Conservation (phyloP, 768 basidiomycete species). For the Piloderma croceum region DNA sequence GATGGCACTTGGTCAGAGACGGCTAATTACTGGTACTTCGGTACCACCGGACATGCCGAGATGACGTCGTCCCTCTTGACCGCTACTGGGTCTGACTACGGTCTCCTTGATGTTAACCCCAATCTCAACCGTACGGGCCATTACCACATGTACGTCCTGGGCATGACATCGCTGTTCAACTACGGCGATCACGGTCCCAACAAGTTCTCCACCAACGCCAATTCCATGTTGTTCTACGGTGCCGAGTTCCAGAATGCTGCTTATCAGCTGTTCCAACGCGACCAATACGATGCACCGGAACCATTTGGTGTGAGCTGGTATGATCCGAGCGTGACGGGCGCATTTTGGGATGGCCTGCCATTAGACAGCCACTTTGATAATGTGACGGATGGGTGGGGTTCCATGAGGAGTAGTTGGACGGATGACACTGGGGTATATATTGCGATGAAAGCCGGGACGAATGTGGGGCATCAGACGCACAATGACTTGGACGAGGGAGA, state of each 20-base stretch:
- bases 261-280: slow-evolving; percentile 60
- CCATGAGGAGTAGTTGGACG: slow-evolving; percentile 54
- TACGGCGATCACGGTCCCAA: slow-evolving; percentile 56
- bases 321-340: slow-evolving; percentile 47
- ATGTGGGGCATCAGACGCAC: slow-evolving; percentile 53
- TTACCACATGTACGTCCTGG: slow-evolving; percentile 57
- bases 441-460: slow-evolving; percentile 53
- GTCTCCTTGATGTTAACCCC: slow-evolving; percentile 40
- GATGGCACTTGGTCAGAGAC: slow-evolving; percentile 62
- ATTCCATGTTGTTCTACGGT: slow-evolving; percentile 49
- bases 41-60: slow-evolving; percentile 52
- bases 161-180: slow-evolving; percentile 56
- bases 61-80: slow-evolving; percentile 46
- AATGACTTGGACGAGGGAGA: slow-evolving; percentile 58
- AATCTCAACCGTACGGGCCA: slow-evolving; percentile 41
- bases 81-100: slow-evolving; percentile 49
- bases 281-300: slow-evolving; percentile 55
- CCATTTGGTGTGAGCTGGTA: slow-evolving; percentile 68
- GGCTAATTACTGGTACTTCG: slow-evolving; percentile 55
- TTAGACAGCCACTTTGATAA: slow-evolving; percentile 51
- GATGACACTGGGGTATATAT: slow-evolving; percentile 49
- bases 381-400: slow-evolving; percentile 42
- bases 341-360: slow-evolving; percentile 53
- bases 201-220: slow-evolving; percentile 61
- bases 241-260: slow-evolving; percentile 40